These are phyloP conservation scores for Carex scoparia DNA, from an alignment of 176 grass and related monocot species.

Conservation along the genomic window DNA sequence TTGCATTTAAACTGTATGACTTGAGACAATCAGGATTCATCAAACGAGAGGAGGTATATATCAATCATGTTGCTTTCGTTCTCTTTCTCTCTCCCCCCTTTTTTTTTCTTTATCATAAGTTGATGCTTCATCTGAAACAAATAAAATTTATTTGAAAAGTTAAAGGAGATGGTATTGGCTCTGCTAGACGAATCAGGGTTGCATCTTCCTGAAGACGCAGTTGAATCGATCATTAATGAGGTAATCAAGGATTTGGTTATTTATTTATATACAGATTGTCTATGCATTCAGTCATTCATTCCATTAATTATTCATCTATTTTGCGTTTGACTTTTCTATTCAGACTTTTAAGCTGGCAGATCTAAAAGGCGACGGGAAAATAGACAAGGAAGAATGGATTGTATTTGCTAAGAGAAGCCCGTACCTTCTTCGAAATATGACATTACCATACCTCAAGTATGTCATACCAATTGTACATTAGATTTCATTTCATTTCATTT, in stretches of 20 bases:
- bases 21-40: conserved; percentile 45
- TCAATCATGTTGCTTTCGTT: not conserved
- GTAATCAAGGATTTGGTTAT: not conserved
- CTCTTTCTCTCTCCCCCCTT: not conserved
- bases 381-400: conserved; percentile 19
- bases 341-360: conserved; percentile 26
- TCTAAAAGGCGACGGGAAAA: conserved; percentile 20
- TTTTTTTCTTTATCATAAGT: not conserved
- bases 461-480: not conserved
- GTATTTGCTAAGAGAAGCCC: conserved; percentile 15
- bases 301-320: not conserved
- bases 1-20: conserved; percentile 59
- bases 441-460: conserved; percentile 6
- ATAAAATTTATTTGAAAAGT: not conserved
- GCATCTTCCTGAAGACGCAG: not conserved
- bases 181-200: conserved; percentile 8
- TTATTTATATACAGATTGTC: not conserved
- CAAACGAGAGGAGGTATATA: conserved; percentile 32
- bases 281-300: not conserved
- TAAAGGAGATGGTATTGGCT: conserved; percentile 25
- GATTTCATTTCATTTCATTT: not conserved
- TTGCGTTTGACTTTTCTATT: not conserved
- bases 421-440: conserved; percentile 23
- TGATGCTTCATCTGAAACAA: not conserved
- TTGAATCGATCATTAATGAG: conserved; percentile 7